A percentile compares a stretch with the other conserved stretches of the same genome.
These are phyloP conservation scores for Annona cherimola DNA, from an alignment of 164 flowering plant genomes.

Conservation along the genomic window DNA sequence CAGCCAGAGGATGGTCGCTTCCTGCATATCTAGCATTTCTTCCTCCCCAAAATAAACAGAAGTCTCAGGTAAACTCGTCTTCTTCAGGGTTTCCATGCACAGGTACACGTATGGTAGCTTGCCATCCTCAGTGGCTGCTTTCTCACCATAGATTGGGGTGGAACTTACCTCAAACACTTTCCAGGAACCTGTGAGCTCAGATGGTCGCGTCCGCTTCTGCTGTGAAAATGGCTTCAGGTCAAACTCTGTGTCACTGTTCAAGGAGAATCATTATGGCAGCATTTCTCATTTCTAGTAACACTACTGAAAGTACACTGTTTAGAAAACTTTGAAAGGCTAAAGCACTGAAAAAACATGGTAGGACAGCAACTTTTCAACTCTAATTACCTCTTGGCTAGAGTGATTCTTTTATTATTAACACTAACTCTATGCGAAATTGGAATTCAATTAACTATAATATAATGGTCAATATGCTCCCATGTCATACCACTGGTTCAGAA, in stretches of 20 bases:
- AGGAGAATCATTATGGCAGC: conserved; percentile 1
- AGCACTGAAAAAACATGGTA: too few species aligned
- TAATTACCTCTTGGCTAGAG: too few species aligned
- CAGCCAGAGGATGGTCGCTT: conserved; percentile 76
- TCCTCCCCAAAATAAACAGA: conserved; percentile 73
- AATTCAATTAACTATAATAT: too few species aligned
- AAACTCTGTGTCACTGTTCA: conserved; percentile 52
- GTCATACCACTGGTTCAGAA: too few species aligned
- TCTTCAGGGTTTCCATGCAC: conserved; percentile 82
- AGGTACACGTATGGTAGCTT: conserved; percentile 66
- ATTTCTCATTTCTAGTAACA: not conserved
- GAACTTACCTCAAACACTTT: conserved; percentile 90
- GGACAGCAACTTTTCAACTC: too few species aligned
- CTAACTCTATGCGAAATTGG: too few species aligned
- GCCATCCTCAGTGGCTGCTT: conserved; percentile 24
- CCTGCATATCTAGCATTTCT: conserved; percentile 80
- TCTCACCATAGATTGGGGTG: conserved; percentile 67
- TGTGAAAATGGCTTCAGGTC: conserved; percentile 82
- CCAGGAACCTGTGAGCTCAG: conserved; percentile 81
- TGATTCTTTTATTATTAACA: too few species aligned
- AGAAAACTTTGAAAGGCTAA: not conserved
- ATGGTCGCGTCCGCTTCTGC: conserved; percentile 60
- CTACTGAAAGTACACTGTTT: not conserved
- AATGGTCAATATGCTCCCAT: too few species aligned
- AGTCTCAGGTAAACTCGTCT: conserved; percentile 70